Evolutionary conservation across 1,284 basidiomycete species (phyloP).

Genomic region (Heterobasidion occidentale): DNA sequence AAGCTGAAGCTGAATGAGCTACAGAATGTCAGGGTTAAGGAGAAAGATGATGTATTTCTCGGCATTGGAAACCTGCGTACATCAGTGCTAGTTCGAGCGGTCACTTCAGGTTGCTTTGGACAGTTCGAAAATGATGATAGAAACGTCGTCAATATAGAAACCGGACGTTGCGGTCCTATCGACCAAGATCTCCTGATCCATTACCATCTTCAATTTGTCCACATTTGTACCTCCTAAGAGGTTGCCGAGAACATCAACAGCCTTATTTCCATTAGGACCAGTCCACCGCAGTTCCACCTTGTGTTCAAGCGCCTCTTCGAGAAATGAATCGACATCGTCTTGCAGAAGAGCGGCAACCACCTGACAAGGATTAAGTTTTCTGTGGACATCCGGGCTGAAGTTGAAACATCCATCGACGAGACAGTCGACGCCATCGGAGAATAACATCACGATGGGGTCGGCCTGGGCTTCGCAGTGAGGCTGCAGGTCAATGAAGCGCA

Average conservation of each 20-base stretch:
- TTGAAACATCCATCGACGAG: not conserved
- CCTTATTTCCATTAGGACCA: not conserved
- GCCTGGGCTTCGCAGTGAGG: not conserved
- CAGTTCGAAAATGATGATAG: not conserved
- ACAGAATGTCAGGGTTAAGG: no score
- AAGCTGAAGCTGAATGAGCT: no score
- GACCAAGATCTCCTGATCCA: not conserved
- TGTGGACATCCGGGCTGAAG: not conserved
- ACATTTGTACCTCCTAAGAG: not conserved
- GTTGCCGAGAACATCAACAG: not conserved
- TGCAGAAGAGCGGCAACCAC: not conserved
- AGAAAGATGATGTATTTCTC: no score
- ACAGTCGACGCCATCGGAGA: not conserved
- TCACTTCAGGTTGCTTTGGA: not conserved
- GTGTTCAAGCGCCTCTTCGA: not conserved
- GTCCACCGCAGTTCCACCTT: not conserved
- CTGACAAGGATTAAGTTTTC: not conserved
- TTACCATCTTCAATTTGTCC: not conserved
- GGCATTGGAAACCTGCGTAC: no score
- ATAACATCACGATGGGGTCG: not conserved
- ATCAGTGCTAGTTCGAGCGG: no score
- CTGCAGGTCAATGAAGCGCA: not conserved
- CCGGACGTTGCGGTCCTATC: not conserved
- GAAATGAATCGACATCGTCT: not conserved
- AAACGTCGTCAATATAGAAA: not conserved